Percentiles rank a stretch among this genome's conserved stretches.
Conservation (phyloP, 2,329 filamentous ascomycete genomes). For the Scedosporium dehoogii region DNA sequence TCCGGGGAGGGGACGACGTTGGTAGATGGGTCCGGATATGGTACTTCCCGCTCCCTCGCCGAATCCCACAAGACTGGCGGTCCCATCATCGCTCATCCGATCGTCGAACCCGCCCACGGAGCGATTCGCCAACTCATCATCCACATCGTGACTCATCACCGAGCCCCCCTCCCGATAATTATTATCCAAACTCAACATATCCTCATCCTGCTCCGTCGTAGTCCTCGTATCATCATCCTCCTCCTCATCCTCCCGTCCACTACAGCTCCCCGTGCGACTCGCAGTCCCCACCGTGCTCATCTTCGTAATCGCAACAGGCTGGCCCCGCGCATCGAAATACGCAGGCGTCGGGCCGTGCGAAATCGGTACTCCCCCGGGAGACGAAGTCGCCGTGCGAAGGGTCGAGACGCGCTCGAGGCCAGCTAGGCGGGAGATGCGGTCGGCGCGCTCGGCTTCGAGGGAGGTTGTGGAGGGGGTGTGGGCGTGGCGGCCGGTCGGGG, state of each 20-base stretch:
- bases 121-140: slow-evolving; percentile 32
- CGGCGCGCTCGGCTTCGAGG: slow-evolving; percentile 83
- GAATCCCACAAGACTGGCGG: slow-evolving; percentile 78
- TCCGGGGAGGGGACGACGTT: slow-evolving; percentile 36
- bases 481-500: slow-evolving; percentile 33
- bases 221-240: slow-evolving; percentile 31
- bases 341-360: slow-evolving; percentile 34
- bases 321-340: slow-evolving; percentile 73
- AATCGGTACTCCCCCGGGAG: slow-evolving; percentile 8
- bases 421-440: slow-evolving; percentile 88
- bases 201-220: slow-evolving; percentile 49
- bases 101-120: slow-evolving; percentile 49
- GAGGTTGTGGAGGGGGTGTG: slow-evolving; percentile 56
- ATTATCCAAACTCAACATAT: slow-evolving; percentile 61
- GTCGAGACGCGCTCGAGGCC: slow-evolving; percentile 83
- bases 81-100: slow-evolving; percentile 77
- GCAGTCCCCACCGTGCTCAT: slow-evolving; percentile 88
- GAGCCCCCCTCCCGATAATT: slow-evolving; percentile 47
- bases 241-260: slow-evolving; percentile 40
- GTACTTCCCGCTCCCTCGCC: slow-evolving; percentile 85
- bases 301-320: slow-evolving; percentile 58
- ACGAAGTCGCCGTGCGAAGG: slow-evolving; percentile 42
- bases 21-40: slow-evolving; percentile 67
- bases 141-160: slow-evolving; percentile 52
- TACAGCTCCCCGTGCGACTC: slow-evolving; percentile 69